Evolutionary conservation across 768 basidiomycete species (phyloP).

Genomic region (Serendipita vermifera): DNA sequence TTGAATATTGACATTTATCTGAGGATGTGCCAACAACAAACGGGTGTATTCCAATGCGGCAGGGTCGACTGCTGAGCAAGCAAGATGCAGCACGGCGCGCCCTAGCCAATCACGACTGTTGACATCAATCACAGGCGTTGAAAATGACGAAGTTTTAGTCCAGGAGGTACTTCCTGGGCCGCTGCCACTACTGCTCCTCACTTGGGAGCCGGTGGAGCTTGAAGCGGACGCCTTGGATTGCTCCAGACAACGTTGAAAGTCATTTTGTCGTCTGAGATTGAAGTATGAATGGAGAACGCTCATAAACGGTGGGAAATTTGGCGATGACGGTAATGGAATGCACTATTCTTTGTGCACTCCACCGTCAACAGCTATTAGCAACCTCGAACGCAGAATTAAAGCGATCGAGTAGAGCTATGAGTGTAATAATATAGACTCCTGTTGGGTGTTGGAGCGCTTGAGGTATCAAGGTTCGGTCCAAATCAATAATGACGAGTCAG

Average conservation of each 20-base stretch:
- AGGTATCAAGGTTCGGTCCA: too few relatives aligned
- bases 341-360: not conserved
- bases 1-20: constrained; percentile 61
- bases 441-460: too few relatives aligned
- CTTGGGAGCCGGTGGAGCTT: constrained; percentile 21
- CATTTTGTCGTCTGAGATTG: constrained; percentile 54
- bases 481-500: too few relatives aligned
- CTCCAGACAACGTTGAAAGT: constrained; percentile 64
- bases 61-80: constrained; percentile 49
- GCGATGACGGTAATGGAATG: constrained; percentile 1
- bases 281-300: constrained; percentile 57
- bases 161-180: constrained; percentile 37
- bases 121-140: constrained; percentile 34
- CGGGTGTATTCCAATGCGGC: constrained; percentile 64
- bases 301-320: constrained; percentile 14
- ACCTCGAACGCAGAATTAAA: constrained; percentile 8
- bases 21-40: constrained; percentile 59
- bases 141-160: constrained; percentile 35
- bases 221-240: constrained; percentile 29
- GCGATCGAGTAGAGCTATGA: too few relatives aligned
- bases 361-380: not conserved
- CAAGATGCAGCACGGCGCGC: constrained; percentile 69
- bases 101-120: constrained; percentile 64
- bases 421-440: too few relatives aligned
- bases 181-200: constrained; percentile 29